Evolutionary conservation across 495 filamentous ascomycete species (phyloP).

Genomic region (Annulohypoxylon maeteangense): DNA sequence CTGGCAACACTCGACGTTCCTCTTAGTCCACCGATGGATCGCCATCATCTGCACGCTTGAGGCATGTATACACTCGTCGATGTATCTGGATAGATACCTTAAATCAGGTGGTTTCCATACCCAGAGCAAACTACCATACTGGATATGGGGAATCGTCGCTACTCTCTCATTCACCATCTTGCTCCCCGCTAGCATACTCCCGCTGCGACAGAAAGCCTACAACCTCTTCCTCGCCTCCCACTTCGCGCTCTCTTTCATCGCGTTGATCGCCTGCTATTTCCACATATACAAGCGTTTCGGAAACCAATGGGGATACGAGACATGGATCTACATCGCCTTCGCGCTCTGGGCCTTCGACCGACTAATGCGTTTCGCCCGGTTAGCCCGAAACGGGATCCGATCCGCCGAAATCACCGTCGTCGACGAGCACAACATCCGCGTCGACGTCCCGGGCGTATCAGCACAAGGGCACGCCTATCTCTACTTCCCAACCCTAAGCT

Average conservation of each 20-base stretch:
- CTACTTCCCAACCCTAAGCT: constrained; percentile 56
- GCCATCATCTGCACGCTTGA: constrained; percentile 63
- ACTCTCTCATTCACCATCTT: constrained; percentile 38
- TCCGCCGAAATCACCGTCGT: constrained; percentile 48
- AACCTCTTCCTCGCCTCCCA: constrained; percentile 46
- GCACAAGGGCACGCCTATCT: constrained; percentile 50
- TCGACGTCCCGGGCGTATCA: constrained; percentile 49
- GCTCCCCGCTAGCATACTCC: constrained; percentile 37
- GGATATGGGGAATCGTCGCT: constrained; percentile 53
- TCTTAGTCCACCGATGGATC: constrained; percentile 64
- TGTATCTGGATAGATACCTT: constrained; percentile 46
- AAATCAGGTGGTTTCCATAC: constrained; percentile 6
- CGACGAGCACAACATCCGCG: constrained; percentile 50
- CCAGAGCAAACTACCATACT: constrained; percentile 46
- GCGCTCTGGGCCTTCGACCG: constrained; percentile 56
- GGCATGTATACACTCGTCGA: constrained; percentile 57
- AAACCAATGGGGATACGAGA: constrained; percentile 52
- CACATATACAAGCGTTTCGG: constrained; percentile 49
- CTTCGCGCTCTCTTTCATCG: constrained; percentile 33
- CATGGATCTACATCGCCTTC: constrained; percentile 53
- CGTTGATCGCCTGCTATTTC: constrained; percentile 49
- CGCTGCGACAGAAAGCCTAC: constrained; percentile 38
- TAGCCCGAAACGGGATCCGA: constrained; percentile 46
- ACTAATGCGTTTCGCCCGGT: constrained; percentile 45
- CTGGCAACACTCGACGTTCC: constrained; percentile 65